Evolutionary conservation across 1,284 basidiomycete genomes (phyloP), one percentile per base, ranked within the genome.

Genomic region (Singerocomus inundabilis): DNA sequence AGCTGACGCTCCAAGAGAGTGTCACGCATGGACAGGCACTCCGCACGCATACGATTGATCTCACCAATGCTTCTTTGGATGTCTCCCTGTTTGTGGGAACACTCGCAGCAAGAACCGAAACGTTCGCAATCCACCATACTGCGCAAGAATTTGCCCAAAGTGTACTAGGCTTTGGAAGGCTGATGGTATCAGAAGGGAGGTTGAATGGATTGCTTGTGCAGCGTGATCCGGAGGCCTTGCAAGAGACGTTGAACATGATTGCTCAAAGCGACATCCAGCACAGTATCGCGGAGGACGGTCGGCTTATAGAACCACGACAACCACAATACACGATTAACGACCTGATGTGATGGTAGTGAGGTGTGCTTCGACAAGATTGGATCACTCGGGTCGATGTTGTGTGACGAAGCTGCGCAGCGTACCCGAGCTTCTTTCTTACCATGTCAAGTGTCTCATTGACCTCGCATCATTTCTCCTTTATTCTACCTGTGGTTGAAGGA

Each of bases 101-200:
- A 8, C 57, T 56, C 21, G 40, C 57, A 2, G 53, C 57, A 24
- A 53, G 8, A 38, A 59, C 57, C 24, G 57, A 56, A 32, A 59
- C 53, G n/a, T 33, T 56, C 12, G 41, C 38, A 1, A 4, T 48
- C 2, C 48, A 59, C 10, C 38, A 56, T 25, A 59, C 57, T 2
- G 55, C 55, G 4, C 57, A 45, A 15, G 48, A 53, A 28, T 56
- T 56, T 5, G 57, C 57, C 15, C 48, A 29, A 15, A 43, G 53
- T 1, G 30, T 59, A 24, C 18, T 59, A 11, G 47, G 21, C 32
- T 59, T 56, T 45, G 55, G 55, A 25, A 45, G 10, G 32, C 3
- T 59, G 30, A 44, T 59, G 53, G 26, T 6, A 28, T 47, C 41
- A 3, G 57, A 59, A 15, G 24, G 36, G 35, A 10, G 10, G 26